phyloP scores from a whole-genome alignment of 306 rosid species.

The Lupinus albus region DNA sequence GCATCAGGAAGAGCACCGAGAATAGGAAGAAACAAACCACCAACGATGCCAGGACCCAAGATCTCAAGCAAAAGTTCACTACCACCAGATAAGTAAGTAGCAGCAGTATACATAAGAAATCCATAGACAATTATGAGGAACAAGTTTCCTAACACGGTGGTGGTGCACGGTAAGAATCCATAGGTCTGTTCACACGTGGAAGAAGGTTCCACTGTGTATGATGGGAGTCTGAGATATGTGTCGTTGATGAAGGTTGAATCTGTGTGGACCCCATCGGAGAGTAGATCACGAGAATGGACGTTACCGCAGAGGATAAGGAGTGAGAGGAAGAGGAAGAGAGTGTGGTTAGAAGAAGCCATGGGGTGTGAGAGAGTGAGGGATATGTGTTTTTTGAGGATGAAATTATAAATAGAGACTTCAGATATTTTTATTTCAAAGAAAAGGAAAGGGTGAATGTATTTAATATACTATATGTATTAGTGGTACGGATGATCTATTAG shows the following conservation, averaged over 20 bases:
- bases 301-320: conserved; percentile 49
- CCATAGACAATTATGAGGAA: conserved; percentile 76
- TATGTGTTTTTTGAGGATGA: not conserved
- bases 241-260: not conserved
- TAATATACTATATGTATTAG: no score
- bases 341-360: not conserved
- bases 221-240: conserved; percentile 18
- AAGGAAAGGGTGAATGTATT: no score
- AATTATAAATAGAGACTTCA: no score
- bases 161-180: conserved; percentile 84
- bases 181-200: conserved; percentile 73
- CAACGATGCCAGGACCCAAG: conserved; percentile 92
- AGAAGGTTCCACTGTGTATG: conserved; percentile 34
- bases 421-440: no score
- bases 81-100: conserved; percentile 73
- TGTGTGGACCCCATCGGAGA: conserved; percentile 60
- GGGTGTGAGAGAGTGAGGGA: not conserved
- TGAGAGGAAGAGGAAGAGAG: conserved; percentile 35
- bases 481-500: no score
- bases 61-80: conserved; percentile 88
- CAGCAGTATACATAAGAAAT: conserved; percentile 69
- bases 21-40: conserved; percentile 84
- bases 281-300: conserved; percentile 52
- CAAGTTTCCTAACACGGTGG: conserved; percentile 54
- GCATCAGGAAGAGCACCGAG: conserved; percentile 66